Evolutionary conservation across 2,329 filamentous ascomycete species (phyloP).

Genomic region (Tolypocladium tropicale): DNA sequence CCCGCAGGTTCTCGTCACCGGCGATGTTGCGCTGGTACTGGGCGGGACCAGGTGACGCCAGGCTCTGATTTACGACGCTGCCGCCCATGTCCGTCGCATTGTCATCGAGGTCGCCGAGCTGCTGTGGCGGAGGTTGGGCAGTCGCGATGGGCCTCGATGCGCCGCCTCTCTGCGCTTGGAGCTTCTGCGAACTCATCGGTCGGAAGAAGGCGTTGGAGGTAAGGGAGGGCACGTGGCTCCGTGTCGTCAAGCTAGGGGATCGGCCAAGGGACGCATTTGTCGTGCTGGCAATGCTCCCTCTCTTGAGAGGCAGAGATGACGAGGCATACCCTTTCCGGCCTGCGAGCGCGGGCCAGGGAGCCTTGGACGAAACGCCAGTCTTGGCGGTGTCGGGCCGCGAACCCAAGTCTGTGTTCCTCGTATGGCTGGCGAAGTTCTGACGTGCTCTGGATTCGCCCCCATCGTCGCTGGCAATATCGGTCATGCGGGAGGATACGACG

Average conservation of each 20-base stretch:
- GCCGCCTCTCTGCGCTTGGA: constrained; percentile 76
- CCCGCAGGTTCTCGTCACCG: constrained; percentile 39
- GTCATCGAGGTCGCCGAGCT: constrained; percentile 24
- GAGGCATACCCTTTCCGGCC: constrained; percentile 40
- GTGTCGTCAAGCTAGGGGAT: constrained; percentile 53
- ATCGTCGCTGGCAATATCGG: constrained; percentile 50
- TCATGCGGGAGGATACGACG: constrained; percentile 64
- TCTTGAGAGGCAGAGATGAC: constrained; percentile 32
- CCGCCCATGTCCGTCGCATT: constrained; percentile 34
- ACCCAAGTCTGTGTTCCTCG: constrained; percentile 28
- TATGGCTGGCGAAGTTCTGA: constrained; percentile 13
- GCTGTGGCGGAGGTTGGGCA: constrained; percentile 13
- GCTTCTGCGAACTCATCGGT: constrained; percentile 90
- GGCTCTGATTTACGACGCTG: constrained; percentile 30
- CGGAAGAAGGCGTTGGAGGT: constrained; percentile 88
- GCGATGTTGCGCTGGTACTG: constrained; percentile 16
- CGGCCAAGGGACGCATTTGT: constrained; percentile 42
- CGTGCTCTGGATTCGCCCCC: constrained; percentile 31
- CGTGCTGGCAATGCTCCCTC: constrained; percentile 30
- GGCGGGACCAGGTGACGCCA: constrained; percentile 43
- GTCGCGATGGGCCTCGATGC: constrained; percentile 33
- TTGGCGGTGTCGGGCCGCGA: constrained; percentile 46
- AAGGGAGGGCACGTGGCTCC: constrained; percentile 82
- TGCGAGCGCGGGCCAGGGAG: constrained; percentile 43
- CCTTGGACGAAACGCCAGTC: constrained; percentile 31